These are phyloP conservation scores for Fusarium hainanense DNA, from an alignment of 2,329 filamentous ascomycete species.

Conservation along the genomic window DNA sequence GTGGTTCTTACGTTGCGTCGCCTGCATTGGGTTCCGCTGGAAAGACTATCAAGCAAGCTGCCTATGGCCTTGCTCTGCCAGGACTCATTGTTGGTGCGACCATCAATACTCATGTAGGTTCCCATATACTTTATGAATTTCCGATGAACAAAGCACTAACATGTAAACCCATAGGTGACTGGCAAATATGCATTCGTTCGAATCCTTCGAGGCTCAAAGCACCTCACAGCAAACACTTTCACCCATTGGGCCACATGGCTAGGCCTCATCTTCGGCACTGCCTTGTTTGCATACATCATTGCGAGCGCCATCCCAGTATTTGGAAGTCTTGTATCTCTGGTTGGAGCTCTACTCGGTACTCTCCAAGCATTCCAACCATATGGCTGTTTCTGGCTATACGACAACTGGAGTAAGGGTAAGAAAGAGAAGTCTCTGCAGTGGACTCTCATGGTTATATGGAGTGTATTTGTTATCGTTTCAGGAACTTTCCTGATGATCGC, in stretches of 20 bases:
- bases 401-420: constrained; percentile 38
- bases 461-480: constrained; percentile 19
- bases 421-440: background rate
- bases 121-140: background rate
- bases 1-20: constrained; percentile 58
- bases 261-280: constrained; percentile 39
- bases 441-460: constrained; percentile 16
- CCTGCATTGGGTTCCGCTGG: constrained; percentile 60
- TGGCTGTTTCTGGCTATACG: constrained; percentile 46
- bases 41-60: constrained; percentile 54
- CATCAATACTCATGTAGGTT: constrained; percentile 44
- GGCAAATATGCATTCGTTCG: constrained; percentile 24
- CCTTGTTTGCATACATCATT: constrained; percentile 45
- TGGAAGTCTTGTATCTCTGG: constrained; percentile 40
- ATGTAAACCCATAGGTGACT: constrained; percentile 6
- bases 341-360: constrained; percentile 46
- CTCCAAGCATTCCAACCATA: constrained; percentile 45
- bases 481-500: constrained; percentile 55
- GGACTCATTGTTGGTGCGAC: constrained; percentile 44
- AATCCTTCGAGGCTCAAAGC: constrained; percentile 44
- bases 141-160: background rate
- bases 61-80: constrained; percentile 52
- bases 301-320: constrained; percentile 40
- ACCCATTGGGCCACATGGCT: constrained; percentile 49
- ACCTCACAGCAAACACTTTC: constrained; percentile 45